A percentile compares a stretch with the other conserved stretches of the same genome.
These are phyloP conservation scores for Microcyclosporella mali DNA, from an alignment of 2,329 filamentous ascomycete species.

Conservation along the genomic window DNA sequence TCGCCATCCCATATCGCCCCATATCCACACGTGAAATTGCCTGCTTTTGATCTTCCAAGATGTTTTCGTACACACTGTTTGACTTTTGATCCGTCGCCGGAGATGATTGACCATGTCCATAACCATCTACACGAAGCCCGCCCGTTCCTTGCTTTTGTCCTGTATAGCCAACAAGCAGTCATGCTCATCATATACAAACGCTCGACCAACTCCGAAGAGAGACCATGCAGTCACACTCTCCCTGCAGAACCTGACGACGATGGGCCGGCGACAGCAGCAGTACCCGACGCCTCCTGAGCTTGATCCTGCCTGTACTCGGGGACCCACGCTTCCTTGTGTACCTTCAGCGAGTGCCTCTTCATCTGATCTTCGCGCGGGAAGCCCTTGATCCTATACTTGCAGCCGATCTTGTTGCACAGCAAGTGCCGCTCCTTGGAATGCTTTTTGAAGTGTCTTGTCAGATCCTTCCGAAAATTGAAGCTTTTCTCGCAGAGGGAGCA, in stretches of 20 bases:
- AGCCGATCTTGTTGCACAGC: neutral
- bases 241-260: neutral
- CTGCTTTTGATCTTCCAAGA: no score
- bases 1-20: no score
- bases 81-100: neutral
- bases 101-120: neutral
- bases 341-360: neutral
- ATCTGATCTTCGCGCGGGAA: neutral
- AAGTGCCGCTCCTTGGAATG: neutral
- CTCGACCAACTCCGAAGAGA: neutral
- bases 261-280: no score
- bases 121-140: no score
- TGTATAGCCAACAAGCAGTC: no score
- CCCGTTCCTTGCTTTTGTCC: no score
- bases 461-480: constrained; percentile 2
- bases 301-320: no score
- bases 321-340: neutral
- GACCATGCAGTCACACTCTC: neutral
- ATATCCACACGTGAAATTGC: no score
- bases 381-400: neutral
- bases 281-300: neutral
- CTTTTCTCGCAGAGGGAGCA: neutral
- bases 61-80: no score
- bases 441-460: neutral
- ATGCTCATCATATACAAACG: no score